These are phyloP conservation scores for Breynia disticha DNA, from an alignment of 441 rosid genomes.

Conservation along the genomic window DNA sequence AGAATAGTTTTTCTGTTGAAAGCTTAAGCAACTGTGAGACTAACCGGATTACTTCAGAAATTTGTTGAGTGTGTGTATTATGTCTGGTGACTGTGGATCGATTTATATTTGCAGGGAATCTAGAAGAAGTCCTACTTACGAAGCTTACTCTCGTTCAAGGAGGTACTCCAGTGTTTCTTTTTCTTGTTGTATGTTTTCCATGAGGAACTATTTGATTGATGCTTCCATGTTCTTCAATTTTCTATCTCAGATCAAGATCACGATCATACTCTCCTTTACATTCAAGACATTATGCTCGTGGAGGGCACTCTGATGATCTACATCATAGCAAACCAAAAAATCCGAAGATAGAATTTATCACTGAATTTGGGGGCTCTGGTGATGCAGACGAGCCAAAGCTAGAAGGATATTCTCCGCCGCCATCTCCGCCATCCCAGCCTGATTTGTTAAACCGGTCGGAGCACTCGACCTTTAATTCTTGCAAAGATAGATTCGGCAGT, in stretches of 20 bases:
- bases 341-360: conserved; percentile 78
- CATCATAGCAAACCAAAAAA: conserved; percentile 53
- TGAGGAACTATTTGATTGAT: conserved; percentile 6
- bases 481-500: conserved; percentile 89
- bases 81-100: conserved; percentile 11
- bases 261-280: conserved; percentile 72
- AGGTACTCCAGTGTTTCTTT: conserved; percentile 31
- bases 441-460: conserved; percentile 86
- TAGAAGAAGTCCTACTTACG: conserved; percentile 92
- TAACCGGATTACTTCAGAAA: neutral
- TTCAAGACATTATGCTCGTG: conserved; percentile 52
- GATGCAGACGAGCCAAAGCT: conserved; percentile 51
- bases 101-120: conserved; percentile 47
- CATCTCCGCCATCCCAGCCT: conserved; percentile 73
- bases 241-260: conserved; percentile 53
- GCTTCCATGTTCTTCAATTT: conserved; percentile 2
- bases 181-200: conserved; percentile 8
- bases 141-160: conserved; percentile 77
- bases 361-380: conserved; percentile 87
- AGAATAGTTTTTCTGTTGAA: conserved; percentile 1
- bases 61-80: neutral
- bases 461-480: conserved; percentile 94
- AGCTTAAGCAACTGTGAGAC: neutral
- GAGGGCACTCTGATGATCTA: conserved; percentile 51
- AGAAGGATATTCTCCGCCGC: conserved; percentile 82